Percentiles rank a stretch among this genome's conserved stretches.
phyloP scores from a whole-genome alignment of 495 filamentous ascomycete genomes.

The Neurospora sp. region DNA sequence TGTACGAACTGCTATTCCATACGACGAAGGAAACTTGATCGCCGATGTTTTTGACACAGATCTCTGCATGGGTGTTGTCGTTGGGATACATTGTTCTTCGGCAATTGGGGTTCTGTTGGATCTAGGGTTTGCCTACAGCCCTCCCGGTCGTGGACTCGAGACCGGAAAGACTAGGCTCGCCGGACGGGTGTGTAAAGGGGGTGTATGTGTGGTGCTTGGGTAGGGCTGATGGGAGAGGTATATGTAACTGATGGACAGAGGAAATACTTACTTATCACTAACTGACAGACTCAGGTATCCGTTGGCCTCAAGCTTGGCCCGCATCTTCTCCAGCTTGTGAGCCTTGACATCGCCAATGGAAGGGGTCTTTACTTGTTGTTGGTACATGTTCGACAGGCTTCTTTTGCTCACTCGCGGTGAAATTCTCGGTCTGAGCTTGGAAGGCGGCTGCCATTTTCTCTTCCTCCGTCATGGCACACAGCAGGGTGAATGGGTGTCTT shows the following conservation, averaged over 20 bases:
- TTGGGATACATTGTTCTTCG: not conserved
- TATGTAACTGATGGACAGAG: not conserved
- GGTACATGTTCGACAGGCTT: not conserved
- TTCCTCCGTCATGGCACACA: conserved; percentile 68
- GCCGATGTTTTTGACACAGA: not conserved
- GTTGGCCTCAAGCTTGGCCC: not conserved
- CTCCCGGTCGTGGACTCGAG: not conserved
- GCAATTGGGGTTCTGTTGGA: not conserved
- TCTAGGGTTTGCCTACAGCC: not conserved
- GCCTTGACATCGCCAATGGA: not conserved
- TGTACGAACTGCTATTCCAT: not conserved
- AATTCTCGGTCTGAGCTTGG: conserved; percentile 71
- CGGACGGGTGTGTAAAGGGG: not conserved
- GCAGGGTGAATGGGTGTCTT: too few species aligned
- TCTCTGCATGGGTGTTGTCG: not conserved
- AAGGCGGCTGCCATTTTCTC: conserved; percentile 86
- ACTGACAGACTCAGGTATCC: not conserved
- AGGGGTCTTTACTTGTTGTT: not conserved
- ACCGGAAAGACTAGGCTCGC: not conserved
- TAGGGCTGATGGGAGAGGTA: not conserved
- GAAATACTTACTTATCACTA: not conserved
- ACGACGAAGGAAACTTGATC: not conserved
- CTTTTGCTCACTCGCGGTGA: conserved; percentile 60
- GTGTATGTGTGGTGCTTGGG: not conserved
- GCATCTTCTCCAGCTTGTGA: not conserved